Base-by-base conservation (phyloP, 306 rosid genomes). In the Dicorynia guianensis region DNA sequence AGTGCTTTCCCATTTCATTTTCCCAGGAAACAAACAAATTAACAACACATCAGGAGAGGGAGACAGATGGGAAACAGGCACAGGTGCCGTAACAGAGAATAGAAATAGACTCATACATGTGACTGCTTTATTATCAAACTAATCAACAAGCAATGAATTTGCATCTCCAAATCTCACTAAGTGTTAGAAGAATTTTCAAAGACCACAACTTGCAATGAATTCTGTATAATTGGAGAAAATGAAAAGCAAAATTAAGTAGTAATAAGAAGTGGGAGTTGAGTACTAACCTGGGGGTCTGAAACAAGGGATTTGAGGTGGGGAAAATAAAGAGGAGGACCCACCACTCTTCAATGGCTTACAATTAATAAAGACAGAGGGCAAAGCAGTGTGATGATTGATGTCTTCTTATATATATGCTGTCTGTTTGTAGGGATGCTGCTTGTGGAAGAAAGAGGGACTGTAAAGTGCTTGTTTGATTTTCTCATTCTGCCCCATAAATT, bases 21-120 rank as follows among this genome's bases (percentile, higher is more conserved):
- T 55, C 70, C 44, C 50, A 35, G 59, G 46, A 44, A 67, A 74
- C 70, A 70, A 39, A 70, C 75, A 66, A 70, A 58, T 74, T 47
- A 11, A 4, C 11, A 11, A 49, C 7, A 25, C 14, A 19, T 6
- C 19, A 7, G 61, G 36, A 47, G 47, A 54, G 33, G 63, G 56
- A 10, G 47, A 63, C 71, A 63, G 1, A 39, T 61, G 40, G 50
- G 40, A 8, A 19, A 75, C 35, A 63, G 35, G 61, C 19, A 74
- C 63, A 50, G 62, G 8, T 20, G 57, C n/a, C 34, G n/a, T 47
- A 48, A 47, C 44, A 19, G 42, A 14, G 30, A n/a, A 56, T 10
- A 66, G 30, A 71, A 71, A 20, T 71, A 20, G 38, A 42, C 64
- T 56, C 30, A 25, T 25, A 25, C 2, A 25, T 25, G 30, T 25